Evolutionary conservation across 2,329 filamentous ascomycete genomes (phyloP).

Genomic region (Pseudocercospora cruenta): DNA sequence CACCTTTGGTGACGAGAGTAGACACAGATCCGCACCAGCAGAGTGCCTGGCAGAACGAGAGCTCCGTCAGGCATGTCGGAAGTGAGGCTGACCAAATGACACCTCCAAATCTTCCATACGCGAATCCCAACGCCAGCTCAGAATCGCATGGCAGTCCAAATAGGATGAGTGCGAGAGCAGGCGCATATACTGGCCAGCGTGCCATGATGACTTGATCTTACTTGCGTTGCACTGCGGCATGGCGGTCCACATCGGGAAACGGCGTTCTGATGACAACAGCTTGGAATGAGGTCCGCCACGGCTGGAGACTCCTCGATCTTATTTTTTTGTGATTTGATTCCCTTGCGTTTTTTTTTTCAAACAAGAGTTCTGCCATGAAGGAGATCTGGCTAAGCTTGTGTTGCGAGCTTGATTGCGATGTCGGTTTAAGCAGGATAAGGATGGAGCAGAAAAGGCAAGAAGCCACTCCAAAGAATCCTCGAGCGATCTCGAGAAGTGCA

Average conservation of each 20-base stretch:
- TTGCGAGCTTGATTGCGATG: neutral
- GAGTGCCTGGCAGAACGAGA: constrained; percentile 76
- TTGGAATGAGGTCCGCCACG: neutral
- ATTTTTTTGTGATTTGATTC: neutral
- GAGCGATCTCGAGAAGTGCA: neutral
- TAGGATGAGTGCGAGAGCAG: constrained; percentile 31
- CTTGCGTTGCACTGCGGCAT: neutral
- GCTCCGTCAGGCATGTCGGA: constrained; percentile 74
- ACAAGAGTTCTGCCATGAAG: neutral
- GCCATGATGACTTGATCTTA: constrained; percentile 26
- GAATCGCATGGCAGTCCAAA: constrained; percentile 39
- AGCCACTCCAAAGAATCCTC: neutral
- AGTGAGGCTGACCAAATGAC: constrained; percentile 35
- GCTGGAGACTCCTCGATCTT: neutral
- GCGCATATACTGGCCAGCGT: constrained; percentile 34
- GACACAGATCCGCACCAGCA: constrained; percentile 81
- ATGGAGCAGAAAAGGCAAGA: neutral
- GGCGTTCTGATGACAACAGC: constrained; percentile 5
- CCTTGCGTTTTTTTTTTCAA: neutral
- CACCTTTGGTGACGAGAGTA: constrained; percentile 67
- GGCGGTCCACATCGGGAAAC: neutral
- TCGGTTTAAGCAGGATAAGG: neutral
- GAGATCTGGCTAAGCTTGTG: neutral
- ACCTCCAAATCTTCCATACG: constrained; percentile 35
- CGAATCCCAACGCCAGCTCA: constrained; percentile 32